Evolutionary conservation across 805 yeast species (phyloP).

Genomic region (Yarrowia alimentaria): DNA sequence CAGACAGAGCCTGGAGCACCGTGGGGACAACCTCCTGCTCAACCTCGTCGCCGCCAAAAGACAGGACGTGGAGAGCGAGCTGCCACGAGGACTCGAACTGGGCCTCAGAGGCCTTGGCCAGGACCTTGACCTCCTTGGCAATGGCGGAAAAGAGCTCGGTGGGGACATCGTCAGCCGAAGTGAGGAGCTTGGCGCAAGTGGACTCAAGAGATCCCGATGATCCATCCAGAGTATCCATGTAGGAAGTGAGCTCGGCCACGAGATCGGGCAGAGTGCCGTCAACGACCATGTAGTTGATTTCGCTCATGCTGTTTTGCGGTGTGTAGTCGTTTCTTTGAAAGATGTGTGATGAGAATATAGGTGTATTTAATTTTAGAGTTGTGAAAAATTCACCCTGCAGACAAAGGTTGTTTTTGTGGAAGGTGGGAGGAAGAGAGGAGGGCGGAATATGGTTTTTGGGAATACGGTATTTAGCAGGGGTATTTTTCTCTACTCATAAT

Average conservation of each 20-base stretch:
- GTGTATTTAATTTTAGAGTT: too few species aligned
- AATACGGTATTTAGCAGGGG: too few species aligned
- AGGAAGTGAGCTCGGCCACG: conserved; percentile 41
- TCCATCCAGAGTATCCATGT: conserved; percentile 40
- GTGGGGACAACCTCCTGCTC: conserved; percentile 38
- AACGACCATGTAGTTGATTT: conserved; percentile 40
- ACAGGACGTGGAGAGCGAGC: conserved; percentile 41
- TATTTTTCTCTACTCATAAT: too few species aligned
- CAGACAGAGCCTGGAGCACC: conserved; percentile 37
- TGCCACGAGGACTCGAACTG: conserved; percentile 45
- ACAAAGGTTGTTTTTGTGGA: too few species aligned
- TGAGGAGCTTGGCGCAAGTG: too few species aligned
- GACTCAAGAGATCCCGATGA: conserved; percentile 31
- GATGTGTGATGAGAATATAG: too few species aligned
- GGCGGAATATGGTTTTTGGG: too few species aligned
- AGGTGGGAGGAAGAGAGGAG: too few species aligned
- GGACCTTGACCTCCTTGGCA: conserved; percentile 33
- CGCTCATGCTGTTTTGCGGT: conserved; percentile 22
- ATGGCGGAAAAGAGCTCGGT: conserved; percentile 28
- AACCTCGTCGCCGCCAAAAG: conserved; percentile 36
- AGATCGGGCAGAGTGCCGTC: conserved; percentile 42
- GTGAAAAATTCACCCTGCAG: too few species aligned
- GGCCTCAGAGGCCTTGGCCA: conserved; percentile 39
- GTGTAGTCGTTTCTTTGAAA: too few species aligned
- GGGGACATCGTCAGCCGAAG: too few species aligned